Base-by-base conservation (phyloP, 306 rosid species). In the Adenanthera pavonina region DNA sequence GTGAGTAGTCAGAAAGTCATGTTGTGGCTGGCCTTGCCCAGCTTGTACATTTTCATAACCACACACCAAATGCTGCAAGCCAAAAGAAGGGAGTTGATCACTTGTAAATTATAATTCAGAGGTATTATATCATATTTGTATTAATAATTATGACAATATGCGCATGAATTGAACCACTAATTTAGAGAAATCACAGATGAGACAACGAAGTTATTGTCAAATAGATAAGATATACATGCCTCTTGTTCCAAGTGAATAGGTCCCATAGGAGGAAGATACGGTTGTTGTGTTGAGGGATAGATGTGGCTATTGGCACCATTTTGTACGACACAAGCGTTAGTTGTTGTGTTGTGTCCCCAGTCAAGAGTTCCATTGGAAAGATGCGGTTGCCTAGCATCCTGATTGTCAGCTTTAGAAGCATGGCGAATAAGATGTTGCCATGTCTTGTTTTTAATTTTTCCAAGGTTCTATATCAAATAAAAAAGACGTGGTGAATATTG, bases 341-440 rank as follows among this genome's bases (percentile, higher is more conserved):
- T 25, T 25, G 30, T 25, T 25, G 30, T 25, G 30, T 25, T 25
- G 30, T 25, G 30, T 25, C 30, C 30, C 30, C 30, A 25, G 51
- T 36, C 16, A 46, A 76, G 41, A 53, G 84, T 66, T 54, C 33
- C 68, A 10, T 66, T 8, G 33, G 76, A 6, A 41, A 35, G 53
- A 52, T 0, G 41, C 15, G 17, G 38, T 44, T 71, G 86, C 0
- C 85, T 84, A 36, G 40, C 0, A 14, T 86, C 40, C 25, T 25
- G 82, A 7, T 56, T 13, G 10, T 8, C 60, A 81, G 72, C 11
- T 44, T 53, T 15, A 20, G 92, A 8, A n/a, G 97, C 97, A 52
- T 91, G 92, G 2, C 40, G 51, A 62, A 84, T 62, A 44, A 91
- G 89, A 10, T 3, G n/a, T 0, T 44, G 44, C 94, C 90, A 91